These are phyloP conservation scores for Pseudoscleropodium purum DNA, from an alignment of 225 moss, liverwort and hornwort species.

Conservation along the genomic window DNA sequence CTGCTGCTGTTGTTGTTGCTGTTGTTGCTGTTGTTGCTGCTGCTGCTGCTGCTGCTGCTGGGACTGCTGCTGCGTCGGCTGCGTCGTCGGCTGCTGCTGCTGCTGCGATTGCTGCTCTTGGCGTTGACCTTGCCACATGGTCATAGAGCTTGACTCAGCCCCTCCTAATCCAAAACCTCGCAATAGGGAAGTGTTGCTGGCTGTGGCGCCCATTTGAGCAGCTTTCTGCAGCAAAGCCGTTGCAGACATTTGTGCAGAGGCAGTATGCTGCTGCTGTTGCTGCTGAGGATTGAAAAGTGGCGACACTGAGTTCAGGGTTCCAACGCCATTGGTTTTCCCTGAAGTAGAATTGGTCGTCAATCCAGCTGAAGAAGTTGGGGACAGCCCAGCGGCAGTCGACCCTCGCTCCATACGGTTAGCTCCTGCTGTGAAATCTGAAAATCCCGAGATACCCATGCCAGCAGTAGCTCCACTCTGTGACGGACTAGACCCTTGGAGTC, in stretches of 20 bases:
- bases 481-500: constrained; percentile 52
- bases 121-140: constrained; percentile 86
- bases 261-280: constrained; percentile 64
- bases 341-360: constrained; percentile 70
- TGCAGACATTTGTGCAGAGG: constrained; percentile 94
- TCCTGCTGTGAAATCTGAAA: constrained; percentile 79
- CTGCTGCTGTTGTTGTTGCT: neutral
- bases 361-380: constrained; percentile 80
- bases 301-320: constrained; percentile 52
- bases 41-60: neutral
- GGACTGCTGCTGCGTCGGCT: neutral
- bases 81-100: neutral
- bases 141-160: constrained; percentile 62
- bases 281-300: constrained; percentile 81
- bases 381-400: constrained; percentile 60
- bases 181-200: constrained; percentile 80
- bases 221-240: constrained; percentile 99
- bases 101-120: constrained; percentile 57
- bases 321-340: constrained; percentile 61
- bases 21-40: neutral
- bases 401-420: constrained; percentile 72
- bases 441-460: constrained; percentile 77
- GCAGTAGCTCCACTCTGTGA: constrained; percentile 71
- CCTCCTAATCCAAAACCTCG: constrained; percentile 92
- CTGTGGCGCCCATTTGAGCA: constrained; percentile 95